phyloP scores from a whole-genome alignment of 495 filamentous ascomycete genomes.

The Penicillium maclennaniae region DNA sequence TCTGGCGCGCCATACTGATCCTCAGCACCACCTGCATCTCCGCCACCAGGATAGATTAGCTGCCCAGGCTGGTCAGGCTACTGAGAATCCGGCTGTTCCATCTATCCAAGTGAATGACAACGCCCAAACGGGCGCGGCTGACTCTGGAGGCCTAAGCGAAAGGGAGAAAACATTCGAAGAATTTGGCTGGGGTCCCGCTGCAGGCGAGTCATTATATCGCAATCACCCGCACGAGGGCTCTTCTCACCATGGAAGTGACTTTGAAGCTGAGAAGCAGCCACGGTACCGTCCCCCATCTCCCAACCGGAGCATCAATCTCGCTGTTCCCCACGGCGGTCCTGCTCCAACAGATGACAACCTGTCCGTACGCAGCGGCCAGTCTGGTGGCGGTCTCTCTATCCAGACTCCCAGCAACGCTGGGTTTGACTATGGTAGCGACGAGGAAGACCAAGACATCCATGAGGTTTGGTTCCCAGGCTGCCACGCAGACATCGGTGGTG shows the following conservation, averaged over 20 bases:
- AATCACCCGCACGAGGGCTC: slow-evolving; percentile 21
- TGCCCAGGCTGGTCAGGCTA: slow-evolving; percentile 2
- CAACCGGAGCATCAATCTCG: slow-evolving; percentile 22
- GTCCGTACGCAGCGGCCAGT: slow-evolving; percentile 40
- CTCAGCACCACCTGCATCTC: slow-evolving; percentile 18
- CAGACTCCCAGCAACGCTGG: slow-evolving; percentile 40
- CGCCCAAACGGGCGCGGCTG: slow-evolving; percentile 1
- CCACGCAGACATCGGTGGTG: slow-evolving; percentile 81
- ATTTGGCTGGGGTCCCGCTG: slow-evolving; percentile 19
- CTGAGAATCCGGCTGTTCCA: slow-evolving; percentile 25
- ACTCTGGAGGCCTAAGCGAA: not conserved
- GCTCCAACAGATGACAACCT: slow-evolving; percentile 31
- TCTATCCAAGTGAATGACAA: slow-evolving; percentile 30
- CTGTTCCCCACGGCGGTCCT: slow-evolving; percentile 21
- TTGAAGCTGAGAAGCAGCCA: slow-evolving; percentile 1
- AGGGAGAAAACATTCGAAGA: not conserved
- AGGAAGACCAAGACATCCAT: slow-evolving; percentile 68
- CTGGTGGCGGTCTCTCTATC: slow-evolving; percentile 31
- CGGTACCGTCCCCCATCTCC: slow-evolving; percentile 46
- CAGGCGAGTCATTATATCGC: slow-evolving; percentile 37
- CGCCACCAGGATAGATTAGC: slow-evolving; percentile 10
- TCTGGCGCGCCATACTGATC: slow-evolving; percentile 17
- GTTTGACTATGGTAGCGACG: slow-evolving; percentile 57
- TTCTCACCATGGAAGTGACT: slow-evolving; percentile 19
- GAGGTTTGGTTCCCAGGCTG: slow-evolving; percentile 83